Base-by-base conservation (phyloP, 805 yeast genomes). In the Candida morakotiae region DNA sequence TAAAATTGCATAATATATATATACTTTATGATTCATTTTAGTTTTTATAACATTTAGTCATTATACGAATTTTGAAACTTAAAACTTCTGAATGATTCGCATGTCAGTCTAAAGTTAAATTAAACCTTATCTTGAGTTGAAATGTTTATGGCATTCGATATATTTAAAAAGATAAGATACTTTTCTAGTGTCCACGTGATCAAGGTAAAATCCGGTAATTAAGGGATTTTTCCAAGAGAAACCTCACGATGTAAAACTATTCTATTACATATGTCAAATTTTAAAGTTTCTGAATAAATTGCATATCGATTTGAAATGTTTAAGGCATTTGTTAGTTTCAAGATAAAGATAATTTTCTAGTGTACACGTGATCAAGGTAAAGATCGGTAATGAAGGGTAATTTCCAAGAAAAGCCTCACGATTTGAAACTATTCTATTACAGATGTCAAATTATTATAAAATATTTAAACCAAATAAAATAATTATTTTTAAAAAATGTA, bases 21-120 rank as follows among this genome's bases (percentile, higher is more conserved):
- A 14, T 25, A 28, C 3, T 28, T 9, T 28, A 28, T 28, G 31
- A 28, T 16, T 26, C 24, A 25, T 20, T 24, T 32, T 22, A 8
- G 10, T 24, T 10, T 24, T 8, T 27, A 27, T 10, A 27, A 16
- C 17, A 17, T 16, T 32, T 21, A 32, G 35, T 32, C 35, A 32
- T 32, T 32, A 32, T 23, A 32, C 34, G 34, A 31, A 31, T 14
- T 16, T 28, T 28, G 15, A 5, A 28, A 9, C n/a, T n/a, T n/a
- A n/a, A n/a, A n/a, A n/a, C n/a, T n/a, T n/a, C n/a, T n/a, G n/a
- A n/a, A n/a, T n/a, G n/a, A n/a, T n/a, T n/a, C n/a, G n/a, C n/a
- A n/a, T n/a, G n/a, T n/a, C n/a, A n/a, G n/a, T n/a, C n/a, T n/a
- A n/a, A n/a, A n/a, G n/a, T n/a, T n/a, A n/a, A n/a, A n/a, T n/a